These are phyloP conservation scores for Mucor circinelloides DNA, from an alignment of 371 early-diverging fungal genomes.

Conservation along the genomic window DNA sequence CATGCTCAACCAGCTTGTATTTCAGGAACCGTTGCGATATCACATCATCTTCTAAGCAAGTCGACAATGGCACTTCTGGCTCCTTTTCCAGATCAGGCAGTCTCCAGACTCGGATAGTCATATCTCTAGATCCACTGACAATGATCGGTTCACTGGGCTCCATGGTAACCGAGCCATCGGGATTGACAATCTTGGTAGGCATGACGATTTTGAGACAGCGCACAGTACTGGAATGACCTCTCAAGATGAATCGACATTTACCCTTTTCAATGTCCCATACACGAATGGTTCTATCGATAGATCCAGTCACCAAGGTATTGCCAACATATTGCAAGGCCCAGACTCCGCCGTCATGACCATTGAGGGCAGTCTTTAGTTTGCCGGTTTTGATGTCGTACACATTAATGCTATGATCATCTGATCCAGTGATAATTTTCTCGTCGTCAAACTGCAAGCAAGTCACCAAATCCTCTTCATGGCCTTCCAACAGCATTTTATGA, in stretches of 20 bases:
- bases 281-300: constrained; percentile 95
- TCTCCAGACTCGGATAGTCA: constrained; percentile 94
- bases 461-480: constrained; percentile 81
- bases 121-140: constrained; percentile 97
- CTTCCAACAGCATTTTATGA: constrained; percentile 76
- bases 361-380: constrained; percentile 63
- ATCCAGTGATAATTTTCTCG: constrained; percentile 90
- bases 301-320: constrained; percentile 93
- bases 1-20: constrained; percentile 86
- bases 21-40: constrained; percentile 15
- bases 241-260: constrained; percentile 83
- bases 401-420: constrained; percentile 87
- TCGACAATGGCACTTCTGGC: constrained; percentile 32
- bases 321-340: constrained; percentile 96
- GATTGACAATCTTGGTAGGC: constrained; percentile 63
- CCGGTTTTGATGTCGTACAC: constrained; percentile 89
- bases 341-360: constrained; percentile 97
- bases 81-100: constrained; percentile 75
- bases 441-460: constrained; percentile 95
- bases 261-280: constrained; percentile 96
- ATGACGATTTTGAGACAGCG: constrained; percentile 91
- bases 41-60: constrained; percentile 19
- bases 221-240: constrained; percentile 96
- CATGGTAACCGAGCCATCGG: constrained; percentile 29
- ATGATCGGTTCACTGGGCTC: constrained; percentile 81